Evolutionary conservation across 106 monocot species (phyloP).

Genomic region (Apostasia shenzhenica): DNA sequence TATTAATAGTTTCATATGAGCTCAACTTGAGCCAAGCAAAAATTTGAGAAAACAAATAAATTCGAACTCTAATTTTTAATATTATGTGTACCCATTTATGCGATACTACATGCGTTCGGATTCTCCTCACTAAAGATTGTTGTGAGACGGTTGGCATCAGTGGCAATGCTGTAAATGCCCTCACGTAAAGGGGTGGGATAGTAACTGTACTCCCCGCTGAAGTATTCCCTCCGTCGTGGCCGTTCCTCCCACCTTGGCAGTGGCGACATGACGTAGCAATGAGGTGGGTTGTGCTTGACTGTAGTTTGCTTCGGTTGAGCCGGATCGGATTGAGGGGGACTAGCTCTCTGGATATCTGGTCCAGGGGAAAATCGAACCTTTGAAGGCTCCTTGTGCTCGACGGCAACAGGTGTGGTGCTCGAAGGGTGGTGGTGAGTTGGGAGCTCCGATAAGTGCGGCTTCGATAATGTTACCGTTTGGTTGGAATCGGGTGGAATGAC

Average conservation of each 20-base stretch:
- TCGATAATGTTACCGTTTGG: background rate
- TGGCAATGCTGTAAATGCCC: slow-evolving; percentile 50
- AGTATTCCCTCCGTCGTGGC: slow-evolving; percentile 34
- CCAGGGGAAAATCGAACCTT: slow-evolving; percentile 8
- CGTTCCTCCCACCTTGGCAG: slow-evolving; percentile 32
- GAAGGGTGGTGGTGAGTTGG: background rate
- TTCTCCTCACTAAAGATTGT: slow-evolving; percentile 86
- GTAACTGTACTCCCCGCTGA: slow-evolving; percentile 41
- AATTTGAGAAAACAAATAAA: too few species aligned
- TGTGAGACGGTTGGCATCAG: slow-evolving; percentile 48
- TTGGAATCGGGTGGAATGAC: slow-evolving; percentile 17
- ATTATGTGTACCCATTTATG: slow-evolving; percentile 11
- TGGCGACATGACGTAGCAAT: slow-evolving; percentile 44
- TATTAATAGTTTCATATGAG: too few species aligned
- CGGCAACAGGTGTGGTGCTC: background rate
- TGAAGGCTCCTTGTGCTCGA: background rate
- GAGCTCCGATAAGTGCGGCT: background rate
- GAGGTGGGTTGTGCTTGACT: slow-evolving; percentile 3
- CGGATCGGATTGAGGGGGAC: background rate
- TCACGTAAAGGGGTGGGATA: slow-evolving; percentile 68
- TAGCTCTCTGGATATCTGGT: background rate
- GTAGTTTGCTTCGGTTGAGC: slow-evolving; percentile 4
- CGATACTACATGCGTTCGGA: slow-evolving; percentile 67
- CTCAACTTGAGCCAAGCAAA: too few species aligned
- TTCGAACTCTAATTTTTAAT: too few species aligned